These are phyloP conservation scores for Aurinia saxatilis DNA, from an alignment of 345 rosid species.

Conservation along the genomic window DNA sequence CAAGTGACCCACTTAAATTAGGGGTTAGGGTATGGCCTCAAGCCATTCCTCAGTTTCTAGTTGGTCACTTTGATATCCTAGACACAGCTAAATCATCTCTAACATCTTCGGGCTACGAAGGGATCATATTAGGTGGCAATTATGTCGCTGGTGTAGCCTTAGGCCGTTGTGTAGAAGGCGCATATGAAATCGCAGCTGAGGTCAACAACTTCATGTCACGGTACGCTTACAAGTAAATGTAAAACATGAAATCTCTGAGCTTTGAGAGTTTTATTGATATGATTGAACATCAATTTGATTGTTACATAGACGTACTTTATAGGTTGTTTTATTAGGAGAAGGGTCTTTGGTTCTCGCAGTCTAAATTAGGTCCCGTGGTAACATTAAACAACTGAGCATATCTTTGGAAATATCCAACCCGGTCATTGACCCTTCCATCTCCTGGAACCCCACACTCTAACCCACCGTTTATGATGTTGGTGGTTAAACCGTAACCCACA, in stretches of 20 bases:
- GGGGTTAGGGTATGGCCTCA: constrained; percentile 87
- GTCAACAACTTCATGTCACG: constrained; percentile 58
- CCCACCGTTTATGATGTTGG: constrained; percentile 65
- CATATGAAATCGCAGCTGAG: constrained; percentile 68
- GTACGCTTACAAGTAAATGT: constrained; percentile 36
- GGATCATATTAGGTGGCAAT: constrained; percentile 75
- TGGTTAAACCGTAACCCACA: constrained; percentile 43
- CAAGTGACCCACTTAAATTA: constrained; percentile 60
- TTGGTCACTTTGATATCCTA: constrained; percentile 72
- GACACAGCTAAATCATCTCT: constrained; percentile 57
- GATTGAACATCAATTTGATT: neutral
- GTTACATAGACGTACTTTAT: neutral
- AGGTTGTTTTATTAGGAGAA: constrained; percentile 8
- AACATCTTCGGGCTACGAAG: constrained; percentile 44
- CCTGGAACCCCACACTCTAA: constrained; percentile 48
- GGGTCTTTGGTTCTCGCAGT: constrained; percentile 48
- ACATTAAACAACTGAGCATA: constrained; percentile 44
- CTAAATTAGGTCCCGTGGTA: constrained; percentile 47
- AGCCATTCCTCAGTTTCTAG: constrained; percentile 91
- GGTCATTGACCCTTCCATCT: constrained; percentile 34
- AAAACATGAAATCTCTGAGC: constrained; percentile 10
- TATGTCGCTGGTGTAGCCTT: constrained; percentile 83
- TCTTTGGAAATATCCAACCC: constrained; percentile 61
- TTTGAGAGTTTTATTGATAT: constrained; percentile 7
- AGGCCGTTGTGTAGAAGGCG: constrained; percentile 82